phyloP scores from a whole-genome alignment of 495 filamentous ascomycete species.

The Aspergillus diversus region DNA sequence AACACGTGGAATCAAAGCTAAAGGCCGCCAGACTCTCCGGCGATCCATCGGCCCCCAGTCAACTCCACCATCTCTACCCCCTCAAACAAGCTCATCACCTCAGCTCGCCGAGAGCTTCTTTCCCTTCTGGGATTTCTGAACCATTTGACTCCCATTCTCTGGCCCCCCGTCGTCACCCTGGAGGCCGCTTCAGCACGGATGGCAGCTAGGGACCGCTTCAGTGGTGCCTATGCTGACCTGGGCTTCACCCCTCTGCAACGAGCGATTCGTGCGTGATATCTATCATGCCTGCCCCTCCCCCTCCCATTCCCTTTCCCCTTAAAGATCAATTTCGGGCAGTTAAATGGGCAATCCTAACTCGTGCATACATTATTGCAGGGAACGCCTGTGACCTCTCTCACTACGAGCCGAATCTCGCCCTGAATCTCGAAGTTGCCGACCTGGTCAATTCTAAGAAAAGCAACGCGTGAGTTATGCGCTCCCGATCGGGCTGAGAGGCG shows the following conservation, averaged over 20 bases:
- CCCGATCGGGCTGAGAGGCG: slow-evolving; percentile 2
- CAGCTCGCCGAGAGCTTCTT: slow-evolving; percentile 18
- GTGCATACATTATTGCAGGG: slow-evolving; percentile 46
- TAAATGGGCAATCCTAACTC: slow-evolving; percentile 10
- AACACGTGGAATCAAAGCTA: slow-evolving; percentile 28
- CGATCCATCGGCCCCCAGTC: slow-evolving; percentile 11
- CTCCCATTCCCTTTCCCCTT: slow-evolving; percentile 9
- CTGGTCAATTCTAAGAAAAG: slow-evolving; percentile 98
- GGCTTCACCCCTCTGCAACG: slow-evolving; percentile 85
- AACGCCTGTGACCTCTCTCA: slow-evolving; percentile 95
- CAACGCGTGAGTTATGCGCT: slow-evolving; percentile 65
- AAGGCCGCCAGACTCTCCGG: slow-evolving; percentile 17
- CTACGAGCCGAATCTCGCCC: slow-evolving; percentile 94
- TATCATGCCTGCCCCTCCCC: background rate
- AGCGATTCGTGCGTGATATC: slow-evolving; percentile 70
- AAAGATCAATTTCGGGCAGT: background rate
- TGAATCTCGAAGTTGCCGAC: slow-evolving; percentile 96
- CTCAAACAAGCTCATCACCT: slow-evolving; percentile 15
- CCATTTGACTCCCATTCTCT: slow-evolving; percentile 13
- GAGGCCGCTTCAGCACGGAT: slow-evolving; percentile 95
- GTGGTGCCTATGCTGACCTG: slow-evolving; percentile 76
- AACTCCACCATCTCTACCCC: slow-evolving; percentile 28
- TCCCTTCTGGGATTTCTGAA: slow-evolving; percentile 14
- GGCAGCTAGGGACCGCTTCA: slow-evolving; percentile 94
- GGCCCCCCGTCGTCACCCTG: slow-evolving; percentile 55